These are phyloP conservation scores for Erodium moschatum DNA, from an alignment of 441 rosid genomes.

Conservation along the genomic window DNA sequence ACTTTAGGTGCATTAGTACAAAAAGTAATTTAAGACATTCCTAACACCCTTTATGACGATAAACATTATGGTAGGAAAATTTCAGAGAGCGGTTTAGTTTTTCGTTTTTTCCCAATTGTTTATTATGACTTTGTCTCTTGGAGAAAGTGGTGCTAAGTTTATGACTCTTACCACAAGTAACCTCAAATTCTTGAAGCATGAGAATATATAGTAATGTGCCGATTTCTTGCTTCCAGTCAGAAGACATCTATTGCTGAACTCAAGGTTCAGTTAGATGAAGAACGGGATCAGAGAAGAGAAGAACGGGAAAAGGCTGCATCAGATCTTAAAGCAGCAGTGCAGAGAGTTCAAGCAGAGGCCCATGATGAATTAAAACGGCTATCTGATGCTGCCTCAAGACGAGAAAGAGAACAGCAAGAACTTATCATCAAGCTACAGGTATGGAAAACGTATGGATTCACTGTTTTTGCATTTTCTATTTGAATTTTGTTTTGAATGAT, in stretches of 20 bases:
- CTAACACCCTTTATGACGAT: neutral
- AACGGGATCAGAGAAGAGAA: slow-evolving; percentile 70
- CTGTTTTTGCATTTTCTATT: slow-evolving; percentile 12
- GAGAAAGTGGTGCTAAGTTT: neutral
- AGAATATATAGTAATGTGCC: slow-evolving; percentile 10
- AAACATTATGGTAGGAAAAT: no score
- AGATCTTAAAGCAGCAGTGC: slow-evolving; percentile 70
- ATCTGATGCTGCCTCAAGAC: slow-evolving; percentile 50
- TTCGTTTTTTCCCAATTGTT: neutral
- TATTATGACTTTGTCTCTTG: neutral
- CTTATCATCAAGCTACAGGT: slow-evolving; percentile 83
- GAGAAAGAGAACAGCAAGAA: slow-evolving; percentile 66
- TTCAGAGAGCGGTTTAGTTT: neutral
- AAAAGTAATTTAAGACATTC: slow-evolving; percentile 1
- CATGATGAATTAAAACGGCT: slow-evolving; percentile 59
- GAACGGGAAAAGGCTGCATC: slow-evolving; percentile 64
- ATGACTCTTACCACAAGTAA: neutral
- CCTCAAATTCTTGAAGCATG: slow-evolving; percentile 4
- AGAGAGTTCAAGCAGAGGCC: slow-evolving; percentile 67
- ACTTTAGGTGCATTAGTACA: no score
- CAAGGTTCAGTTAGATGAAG: slow-evolving; percentile 63
- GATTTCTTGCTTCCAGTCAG: slow-evolving; percentile 48
- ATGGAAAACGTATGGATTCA: slow-evolving; percentile 18
- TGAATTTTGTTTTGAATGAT: slow-evolving; percentile 18
- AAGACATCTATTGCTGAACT: slow-evolving; percentile 64